Evolutionary conservation across 2,329 filamentous ascomycete species (phyloP).

Genomic region (Graphilbum ipis-grandicollis): DNA sequence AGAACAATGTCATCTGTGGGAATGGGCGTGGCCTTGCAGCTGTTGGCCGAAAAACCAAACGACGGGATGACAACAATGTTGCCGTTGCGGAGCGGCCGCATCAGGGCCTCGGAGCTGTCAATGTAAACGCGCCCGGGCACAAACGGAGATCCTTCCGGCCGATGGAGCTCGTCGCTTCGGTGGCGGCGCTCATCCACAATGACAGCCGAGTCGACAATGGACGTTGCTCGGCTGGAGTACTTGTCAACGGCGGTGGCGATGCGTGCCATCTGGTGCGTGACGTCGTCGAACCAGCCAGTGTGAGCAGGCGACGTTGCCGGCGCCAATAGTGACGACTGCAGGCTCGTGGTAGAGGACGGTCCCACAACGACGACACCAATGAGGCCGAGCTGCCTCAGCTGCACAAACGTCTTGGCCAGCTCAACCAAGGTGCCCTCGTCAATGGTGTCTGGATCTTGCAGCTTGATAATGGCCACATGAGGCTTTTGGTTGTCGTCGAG

Average conservation of each 20-base stretch:
- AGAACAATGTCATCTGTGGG: conserved; percentile 48
- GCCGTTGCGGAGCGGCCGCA: conserved; percentile 48
- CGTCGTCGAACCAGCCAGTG: conserved; percentile 16
- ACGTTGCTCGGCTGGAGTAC: conserved; percentile 49
- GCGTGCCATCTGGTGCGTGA: conserved; percentile 50
- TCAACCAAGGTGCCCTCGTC: conserved; percentile 53
- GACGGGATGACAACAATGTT: conserved; percentile 52
- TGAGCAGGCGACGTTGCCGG: too few species aligned
- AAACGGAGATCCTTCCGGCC: conserved; percentile 14
- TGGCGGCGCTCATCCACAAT: conserved; percentile 16
- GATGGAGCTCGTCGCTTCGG: conserved; percentile 5
- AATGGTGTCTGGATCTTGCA: conserved; percentile 56
- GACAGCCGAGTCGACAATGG: conserved; percentile 43
- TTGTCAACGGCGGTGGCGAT: conserved; percentile 59
- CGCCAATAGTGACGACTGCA: too few species aligned
- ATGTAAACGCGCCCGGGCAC: conserved; percentile 20
- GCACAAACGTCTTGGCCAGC: conserved; percentile 67
- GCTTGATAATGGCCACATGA: conserved; percentile 74
- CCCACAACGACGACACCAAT: conserved; percentile 35
- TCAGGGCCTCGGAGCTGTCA: conserved; percentile 34
- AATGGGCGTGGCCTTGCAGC: conserved; percentile 19
- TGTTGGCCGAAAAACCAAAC: conserved; percentile 23
- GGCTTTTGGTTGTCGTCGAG: conserved; percentile 23
- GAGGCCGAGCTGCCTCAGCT: conserved; percentile 68
- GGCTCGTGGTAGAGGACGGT: not conserved